Base-by-base conservation (phyloP, 192 early-diverging fungal species). In the Coemansia aciculifera region DNA sequence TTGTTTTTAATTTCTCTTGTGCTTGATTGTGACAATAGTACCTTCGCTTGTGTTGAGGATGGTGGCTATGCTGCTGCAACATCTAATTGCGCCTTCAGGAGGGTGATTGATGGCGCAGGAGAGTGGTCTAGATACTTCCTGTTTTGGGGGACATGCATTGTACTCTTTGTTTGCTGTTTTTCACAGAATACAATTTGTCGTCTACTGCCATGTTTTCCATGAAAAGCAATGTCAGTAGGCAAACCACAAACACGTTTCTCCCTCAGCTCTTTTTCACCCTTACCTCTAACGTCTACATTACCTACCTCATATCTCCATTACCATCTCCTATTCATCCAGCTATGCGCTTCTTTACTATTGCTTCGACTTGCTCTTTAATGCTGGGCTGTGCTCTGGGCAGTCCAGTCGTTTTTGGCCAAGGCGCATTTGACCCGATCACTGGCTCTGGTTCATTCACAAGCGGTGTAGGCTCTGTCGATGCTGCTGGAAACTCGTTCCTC, bases 401-500 rank as follows among this genome's bases (percentile, higher is more conserved):
- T 17, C 74, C 74, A 9, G 52, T 69, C n/a, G 43, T 70, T 34
- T 63, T 81, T 62, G 74, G 67, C 12, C 44, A 67, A 10, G 67
- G 54, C n/a, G 34, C 59, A 5, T 59, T 65, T 40, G 74, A 73
- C 51, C 74, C 74, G 1, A 6, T 61, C 19, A 76, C 74, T n/a
- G 79, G 79, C 23, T 69, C 74, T 2, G 71, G 67, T 19, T 59
- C 67, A 1, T 59, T 60, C 12, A 36, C 59, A 11, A 19, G 57
- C 1, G 71, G 62, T 1, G 57, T 38, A 1, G 60, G 39, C 2
- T 62, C 67, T 7, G 60, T 75, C 2, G 79, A 81, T 37, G 38
- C 67, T 15, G 66, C 38, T 0, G 79, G 79, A 12, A 81, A 81
- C 65, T 73, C 74, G 34, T 72, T 81, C 51, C 34, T 66, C 10